Base-by-base conservation (phyloP, 169 alveolate species). In the Plasmodium fragile region DNA sequence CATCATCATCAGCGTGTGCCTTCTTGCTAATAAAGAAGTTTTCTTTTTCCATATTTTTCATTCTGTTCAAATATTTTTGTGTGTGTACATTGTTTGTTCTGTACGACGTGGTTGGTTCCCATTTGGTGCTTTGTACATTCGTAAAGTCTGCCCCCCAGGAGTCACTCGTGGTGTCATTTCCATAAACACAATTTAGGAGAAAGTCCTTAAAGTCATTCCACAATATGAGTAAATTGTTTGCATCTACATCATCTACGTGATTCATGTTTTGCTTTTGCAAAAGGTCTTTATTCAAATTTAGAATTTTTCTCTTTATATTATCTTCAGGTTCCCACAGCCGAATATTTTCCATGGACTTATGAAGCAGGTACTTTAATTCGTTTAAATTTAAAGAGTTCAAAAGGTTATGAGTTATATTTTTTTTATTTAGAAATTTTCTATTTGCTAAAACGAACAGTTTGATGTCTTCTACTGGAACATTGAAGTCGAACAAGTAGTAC, bases 121-220 rank as follows among this genome's bases (percentile, higher is more conserved):
- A 22, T n/a, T 80, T 80, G 34, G 28, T 30, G 8, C 36, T 39
- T 65, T 3, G 16, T n/a, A 80, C 18, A 80, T 28, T 4, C 25
- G 13, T 65, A n/a, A 65, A 25, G 30, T 7, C 75, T 65, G 13
- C 13, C 39, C 7, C n/a, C 55, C 65, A 34, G 18, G 45, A 25
- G 41, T 34, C n/a, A 22, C 32, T 70, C 53, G 55, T 34, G 43
- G 43, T 25, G 81, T 65, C 32, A 77, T 52, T 43, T 91, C 92
- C 82, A 36, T 91, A 91, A 2, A 91, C 83, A 65, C 55, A 91
- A 70, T 81, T 91, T 81, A 91, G 43, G 79, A 91, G 55, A 71
- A 80, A 91, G 55, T 91, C 92, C 55, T 91, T 91, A 81, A 91
- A 91, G 77, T 91, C 94, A 81, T 91, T 91, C 94, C 94, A 91